Base-by-base conservation (phyloP, 352 stramenopile species). In the Pythium biforme region DNA sequence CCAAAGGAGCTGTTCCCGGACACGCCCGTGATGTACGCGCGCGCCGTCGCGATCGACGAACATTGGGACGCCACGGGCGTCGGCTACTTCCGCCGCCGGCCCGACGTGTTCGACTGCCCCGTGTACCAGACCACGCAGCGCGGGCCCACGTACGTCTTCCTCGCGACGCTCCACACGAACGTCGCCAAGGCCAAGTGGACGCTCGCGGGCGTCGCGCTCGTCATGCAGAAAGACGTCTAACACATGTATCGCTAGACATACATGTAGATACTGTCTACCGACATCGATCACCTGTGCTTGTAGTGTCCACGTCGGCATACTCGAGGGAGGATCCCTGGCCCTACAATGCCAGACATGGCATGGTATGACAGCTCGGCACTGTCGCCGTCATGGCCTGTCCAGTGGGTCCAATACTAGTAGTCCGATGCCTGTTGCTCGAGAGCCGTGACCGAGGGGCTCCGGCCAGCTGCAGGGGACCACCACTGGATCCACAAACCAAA, bases 41-140 rank as follows among this genome's bases (percentile, higher is more conserved):
- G 96, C 33, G 95, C 94, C 25, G 94, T 99, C 25, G 62, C 77
- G 29, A 89, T 99, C 50, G 75, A 97, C 54, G 75, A 78, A 10
- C 66, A 80, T 12, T 99, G 96, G 96, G 95, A 99, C 70, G 86
- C 93, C n/a, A 97, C 86, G 14, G 75, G 88, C 34, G 94, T 98
- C 26, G 96, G 96, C 12, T 98, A 98, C 69, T 92, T 99, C 55
- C 81, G 96, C 11, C 80, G 95, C 49, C 70, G 76, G 40, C 65
- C 75, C 9, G 82, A 92, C 46, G 77, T 98, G 7, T 98, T 98
- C 66, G 94, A 99, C 62, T 98, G 90, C 55, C 96, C 97, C 37
- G 89, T 99, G 45, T 99, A 99, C 70, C 90, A 98, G 50, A 99
- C 97, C 33, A 97, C 90, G 53, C 91, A 95, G 62, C 80, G 96